A percentile compares a stretch with the other conserved stretches of the same genome.
Evolutionary conservation across 306 rosid species (phyloP).

Genomic region (Senna siamea): DNA sequence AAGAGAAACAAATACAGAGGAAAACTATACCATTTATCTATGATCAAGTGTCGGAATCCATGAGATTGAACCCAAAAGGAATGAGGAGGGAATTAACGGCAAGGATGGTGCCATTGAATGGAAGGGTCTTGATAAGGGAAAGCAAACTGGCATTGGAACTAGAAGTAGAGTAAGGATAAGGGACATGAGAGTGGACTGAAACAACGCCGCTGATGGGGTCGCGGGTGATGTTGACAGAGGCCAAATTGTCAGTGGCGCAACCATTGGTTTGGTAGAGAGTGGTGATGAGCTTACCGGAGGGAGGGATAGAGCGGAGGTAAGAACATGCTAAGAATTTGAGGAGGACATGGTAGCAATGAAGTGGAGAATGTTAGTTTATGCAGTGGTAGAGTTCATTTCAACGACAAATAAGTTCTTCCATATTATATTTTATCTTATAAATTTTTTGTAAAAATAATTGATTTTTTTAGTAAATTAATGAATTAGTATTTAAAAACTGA

Average conservation of each 20-base stretch:
- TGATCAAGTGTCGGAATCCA: slow-evolving; percentile 92
- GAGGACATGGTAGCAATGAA: slow-evolving; percentile 88
- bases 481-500: too few species aligned
- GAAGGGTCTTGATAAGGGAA: slow-evolving; percentile 64
- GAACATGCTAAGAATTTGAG: slow-evolving; percentile 75
- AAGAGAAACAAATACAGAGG: too few species aligned
- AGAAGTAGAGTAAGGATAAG: slow-evolving; percentile 60
- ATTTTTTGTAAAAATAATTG: too few species aligned
- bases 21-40: too few species aligned
- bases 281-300: slow-evolving; percentile 83
- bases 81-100: slow-evolving; percentile 72
- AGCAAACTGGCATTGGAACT: slow-evolving; percentile 79
- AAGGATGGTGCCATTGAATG: slow-evolving; percentile 81
- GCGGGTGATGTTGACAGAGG: slow-evolving; percentile 82
- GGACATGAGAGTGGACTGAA: slow-evolving; percentile 65
- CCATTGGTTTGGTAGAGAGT: slow-evolving; percentile 96
- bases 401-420: too few species aligned
- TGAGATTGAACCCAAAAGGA: slow-evolving; percentile 81
- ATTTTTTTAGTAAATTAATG: too few species aligned
- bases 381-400: too few species aligned
- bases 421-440: too few species aligned
- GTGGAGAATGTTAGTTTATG: too few species aligned
- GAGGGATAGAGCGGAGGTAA: slow-evolving; percentile 68
- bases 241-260: slow-evolving; percentile 79
- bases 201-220: slow-evolving; percentile 54